A percentile compares a stretch with the other conserved stretches of the same genome.
These are phyloP conservation scores for Carpinus viminea DNA, from an alignment of 306 rosid genomes.

Conservation along the genomic window DNA sequence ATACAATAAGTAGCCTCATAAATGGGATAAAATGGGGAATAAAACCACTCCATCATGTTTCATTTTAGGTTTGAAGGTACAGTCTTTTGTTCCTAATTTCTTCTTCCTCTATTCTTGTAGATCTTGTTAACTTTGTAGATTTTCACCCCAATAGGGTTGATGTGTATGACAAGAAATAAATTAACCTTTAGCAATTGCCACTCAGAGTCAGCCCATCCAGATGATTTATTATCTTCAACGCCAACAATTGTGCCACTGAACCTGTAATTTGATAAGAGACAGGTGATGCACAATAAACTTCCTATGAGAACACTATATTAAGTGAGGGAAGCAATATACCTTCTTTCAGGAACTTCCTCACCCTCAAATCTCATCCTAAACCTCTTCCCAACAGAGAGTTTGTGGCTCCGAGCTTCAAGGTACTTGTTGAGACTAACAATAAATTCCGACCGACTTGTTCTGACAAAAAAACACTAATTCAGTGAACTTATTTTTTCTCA, in stretches of 20 bases:
- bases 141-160: neutral
- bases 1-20: neutral
- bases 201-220: slow-evolving; percentile 89
- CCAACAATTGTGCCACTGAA: slow-evolving; percentile 99
- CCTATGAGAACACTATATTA: slow-evolving; percentile 14
- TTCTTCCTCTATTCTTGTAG: no score
- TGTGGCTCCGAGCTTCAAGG: slow-evolving; percentile 86
- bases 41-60: neutral
- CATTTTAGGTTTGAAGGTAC: neutral
- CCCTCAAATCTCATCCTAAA: slow-evolving; percentile 99
- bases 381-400: slow-evolving; percentile 97
- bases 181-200: slow-evolving; percentile 92
- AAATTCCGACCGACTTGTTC: slow-evolving; percentile 96
- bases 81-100: no score
- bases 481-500: slow-evolving; percentile 3
- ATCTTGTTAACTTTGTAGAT: no score
- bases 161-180: slow-evolving; percentile 9
- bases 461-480: slow-evolving; percentile 37
- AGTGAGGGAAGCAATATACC: slow-evolving; percentile 45
- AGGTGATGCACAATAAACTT: slow-evolving; percentile 6
- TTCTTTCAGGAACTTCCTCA: slow-evolving; percentile 98
- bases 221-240: slow-evolving; percentile 69
- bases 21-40: neutral
- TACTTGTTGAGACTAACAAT: slow-evolving; percentile 90
- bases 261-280: slow-evolving; percentile 47